A percentile compares a stretch with the other conserved stretches of the same genome.
Conservation (phyloP, 2,329 filamentous ascomycete species). For the Huntiella savannae region DNA sequence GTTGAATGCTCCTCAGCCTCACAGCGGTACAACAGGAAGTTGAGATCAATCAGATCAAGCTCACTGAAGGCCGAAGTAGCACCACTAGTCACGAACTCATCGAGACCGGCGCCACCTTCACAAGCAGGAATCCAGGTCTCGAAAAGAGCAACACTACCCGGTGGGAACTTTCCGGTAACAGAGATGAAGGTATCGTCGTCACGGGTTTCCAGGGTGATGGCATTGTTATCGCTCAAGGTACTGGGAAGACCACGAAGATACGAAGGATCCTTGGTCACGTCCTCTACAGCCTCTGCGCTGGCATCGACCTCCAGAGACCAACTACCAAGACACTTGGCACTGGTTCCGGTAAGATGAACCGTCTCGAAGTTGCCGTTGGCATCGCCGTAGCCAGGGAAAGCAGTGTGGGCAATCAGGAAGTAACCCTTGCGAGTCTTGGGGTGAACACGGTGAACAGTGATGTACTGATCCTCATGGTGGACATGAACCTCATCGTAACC, state of each 20-base stretch:
- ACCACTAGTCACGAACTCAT: constrained; percentile 69
- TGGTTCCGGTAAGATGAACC: constrained; percentile 65
- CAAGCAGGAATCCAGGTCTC: constrained; percentile 88
- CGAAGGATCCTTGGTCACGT: constrained; percentile 47
- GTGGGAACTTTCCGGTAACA: constrained; percentile 67
- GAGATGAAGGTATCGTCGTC: constrained; percentile 61
- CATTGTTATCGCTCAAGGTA: constrained; percentile 53
- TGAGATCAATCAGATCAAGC: constrained; percentile 64
- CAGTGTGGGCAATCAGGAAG: constrained; percentile 89
- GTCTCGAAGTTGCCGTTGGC: constrained; percentile 65
- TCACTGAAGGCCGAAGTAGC: constrained; percentile 60
- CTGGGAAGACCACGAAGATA: constrained; percentile 70
- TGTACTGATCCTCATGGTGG: constrained; percentile 88
- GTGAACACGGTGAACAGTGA: constrained; percentile 90
- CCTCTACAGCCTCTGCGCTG: constrained; percentile 47
- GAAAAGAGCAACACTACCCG: constrained; percentile 84
- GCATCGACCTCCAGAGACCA: constrained; percentile 84
- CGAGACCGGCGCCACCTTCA: constrained; percentile 66
- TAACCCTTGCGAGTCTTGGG: constrained; percentile 83
- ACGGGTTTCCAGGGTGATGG: constrained; percentile 52
- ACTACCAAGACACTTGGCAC: constrained; percentile 67
- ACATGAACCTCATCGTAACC: constrained; percentile 91
- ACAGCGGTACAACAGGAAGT: constrained; percentile 78
- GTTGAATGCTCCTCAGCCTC: constrained; percentile 72
- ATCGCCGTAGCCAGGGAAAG: constrained; percentile 77